A percentile compares a stretch with the other conserved stretches of the same genome.
Conservation (phyloP, 345 rosid genomes). For the Euclidium syriacum region DNA sequence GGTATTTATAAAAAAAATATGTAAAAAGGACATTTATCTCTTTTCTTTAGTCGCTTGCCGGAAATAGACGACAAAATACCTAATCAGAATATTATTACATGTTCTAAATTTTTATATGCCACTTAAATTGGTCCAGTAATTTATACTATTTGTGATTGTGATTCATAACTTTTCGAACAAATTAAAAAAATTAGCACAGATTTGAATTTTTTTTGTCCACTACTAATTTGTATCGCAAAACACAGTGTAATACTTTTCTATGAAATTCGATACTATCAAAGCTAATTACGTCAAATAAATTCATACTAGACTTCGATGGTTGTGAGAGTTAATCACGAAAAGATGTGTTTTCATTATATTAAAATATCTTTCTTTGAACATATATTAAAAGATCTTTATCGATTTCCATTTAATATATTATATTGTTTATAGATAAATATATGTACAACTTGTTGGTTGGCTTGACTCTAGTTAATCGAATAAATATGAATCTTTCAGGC, state of each 20-base stretch:
- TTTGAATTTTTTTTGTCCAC: no score
- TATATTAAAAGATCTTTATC: background rate
- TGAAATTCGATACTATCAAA: background rate
- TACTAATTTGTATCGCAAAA: no score
- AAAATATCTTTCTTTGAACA: background rate
- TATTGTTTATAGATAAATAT: background rate
- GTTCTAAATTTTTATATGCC: background rate
- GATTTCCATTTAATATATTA: background rate
- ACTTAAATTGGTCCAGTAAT: background rate
- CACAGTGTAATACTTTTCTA: no score
- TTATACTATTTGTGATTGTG: no score
- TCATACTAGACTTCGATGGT: background rate
- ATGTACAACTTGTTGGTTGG: background rate
- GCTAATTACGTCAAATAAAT: background rate
- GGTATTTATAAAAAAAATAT: background rate
- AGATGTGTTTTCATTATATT: background rate
- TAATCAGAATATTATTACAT: constrained; percentile 11
- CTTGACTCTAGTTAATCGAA: background rate
- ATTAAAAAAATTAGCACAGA: no score
- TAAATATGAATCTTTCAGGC: background rate
- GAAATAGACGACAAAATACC: constrained; percentile 23
- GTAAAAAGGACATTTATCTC: background rate
- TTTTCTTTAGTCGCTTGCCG: constrained; percentile 5
- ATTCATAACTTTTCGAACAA: no score
- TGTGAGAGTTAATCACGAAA: background rate